These are phyloP conservation scores for Schizosaccharomyces octosporus DNA, from an alignment of 805 yeast species.

Conservation along the genomic window DNA sequence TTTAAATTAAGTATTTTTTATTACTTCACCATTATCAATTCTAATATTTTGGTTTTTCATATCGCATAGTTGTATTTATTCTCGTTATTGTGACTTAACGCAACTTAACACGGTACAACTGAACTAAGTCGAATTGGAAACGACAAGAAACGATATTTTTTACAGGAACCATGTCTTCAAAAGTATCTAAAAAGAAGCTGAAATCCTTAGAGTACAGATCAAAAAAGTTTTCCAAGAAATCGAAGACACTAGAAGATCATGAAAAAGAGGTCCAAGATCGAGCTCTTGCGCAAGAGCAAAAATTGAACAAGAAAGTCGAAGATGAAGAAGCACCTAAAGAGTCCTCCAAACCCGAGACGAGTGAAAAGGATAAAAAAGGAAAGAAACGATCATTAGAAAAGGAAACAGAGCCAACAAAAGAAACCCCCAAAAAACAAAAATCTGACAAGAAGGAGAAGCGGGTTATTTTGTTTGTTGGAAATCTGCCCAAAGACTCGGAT, in stretches of 20 bases:
- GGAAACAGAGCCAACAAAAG: background rate
- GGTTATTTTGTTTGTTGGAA: constrained; percentile 65
- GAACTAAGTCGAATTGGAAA: no score
- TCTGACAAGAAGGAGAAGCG: constrained; percentile 1
- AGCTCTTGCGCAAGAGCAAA: background rate
- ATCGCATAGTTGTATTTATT: no score
- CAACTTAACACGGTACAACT: no score
- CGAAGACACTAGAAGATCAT: constrained; percentile 1
- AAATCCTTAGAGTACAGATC: constrained; percentile 9
- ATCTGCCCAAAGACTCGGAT: constrained; percentile 50
- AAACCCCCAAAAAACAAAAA: background rate
- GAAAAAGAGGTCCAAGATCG: background rate
- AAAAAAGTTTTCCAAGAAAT: constrained; percentile 4
- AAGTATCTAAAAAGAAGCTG: constrained; percentile 12
- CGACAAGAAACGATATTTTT: no score
- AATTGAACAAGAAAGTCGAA: background rate
- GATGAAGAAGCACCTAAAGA: background rate
- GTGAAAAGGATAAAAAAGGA: background rate
- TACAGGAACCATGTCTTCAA: constrained; percentile 2
- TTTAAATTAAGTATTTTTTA: background rate
- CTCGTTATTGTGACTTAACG: no score
- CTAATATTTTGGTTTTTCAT: no score
- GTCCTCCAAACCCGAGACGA: background rate
- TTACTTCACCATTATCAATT: no score
- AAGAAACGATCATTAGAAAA: no score